Conservation (phyloP, 257 asterid genomes). For the Cordia subcordata region DNA sequence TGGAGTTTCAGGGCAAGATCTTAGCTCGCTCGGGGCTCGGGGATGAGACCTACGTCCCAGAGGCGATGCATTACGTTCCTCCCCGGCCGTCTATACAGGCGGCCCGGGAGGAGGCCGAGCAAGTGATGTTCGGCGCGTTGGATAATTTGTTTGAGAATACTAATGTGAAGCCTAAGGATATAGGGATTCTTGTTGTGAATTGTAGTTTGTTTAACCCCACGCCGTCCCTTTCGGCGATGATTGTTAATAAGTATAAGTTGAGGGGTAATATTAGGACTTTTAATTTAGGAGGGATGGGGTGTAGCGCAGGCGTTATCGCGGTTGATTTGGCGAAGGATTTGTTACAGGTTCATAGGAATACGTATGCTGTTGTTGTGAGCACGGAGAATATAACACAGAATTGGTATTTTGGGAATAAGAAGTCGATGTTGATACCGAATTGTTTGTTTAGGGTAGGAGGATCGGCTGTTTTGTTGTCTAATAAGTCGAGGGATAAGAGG, state of each 20-base stretch:
- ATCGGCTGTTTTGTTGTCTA: constrained; percentile 6
- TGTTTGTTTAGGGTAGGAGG: constrained; percentile 11
- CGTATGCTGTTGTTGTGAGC: constrained; percentile 5
- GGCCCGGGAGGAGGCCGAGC: constrained; percentile 6
- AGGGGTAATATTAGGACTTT: constrained; percentile 3
- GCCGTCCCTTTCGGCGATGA: constrained; percentile 1
- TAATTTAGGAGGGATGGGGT: constrained; percentile 6
- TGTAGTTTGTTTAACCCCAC: constrained; percentile 12
- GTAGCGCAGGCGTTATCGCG: constrained; percentile 5
- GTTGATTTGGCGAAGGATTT: constrained; percentile 9
- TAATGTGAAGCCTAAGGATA: not conserved
- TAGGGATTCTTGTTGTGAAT: constrained; percentile 5
- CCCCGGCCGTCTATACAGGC: constrained; percentile 1
- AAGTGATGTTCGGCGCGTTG: constrained; percentile 4
- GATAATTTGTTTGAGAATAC: constrained; percentile 5
- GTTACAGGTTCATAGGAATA: constrained; percentile 7
- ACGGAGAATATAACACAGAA: constrained; percentile 5
- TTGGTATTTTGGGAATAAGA: constrained; percentile 8
- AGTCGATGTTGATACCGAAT: constrained; percentile 6
- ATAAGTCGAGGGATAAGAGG: constrained; percentile 2
- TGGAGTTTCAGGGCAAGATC: constrained; percentile 1
- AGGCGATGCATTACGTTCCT: not conserved
- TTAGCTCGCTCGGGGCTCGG: not conserved
- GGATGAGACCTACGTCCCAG: not conserved
- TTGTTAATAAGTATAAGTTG: constrained; percentile 8